phyloP scores from a whole-genome alignment of 176 grass and related monocot species.

The Areca catechu region DNA sequence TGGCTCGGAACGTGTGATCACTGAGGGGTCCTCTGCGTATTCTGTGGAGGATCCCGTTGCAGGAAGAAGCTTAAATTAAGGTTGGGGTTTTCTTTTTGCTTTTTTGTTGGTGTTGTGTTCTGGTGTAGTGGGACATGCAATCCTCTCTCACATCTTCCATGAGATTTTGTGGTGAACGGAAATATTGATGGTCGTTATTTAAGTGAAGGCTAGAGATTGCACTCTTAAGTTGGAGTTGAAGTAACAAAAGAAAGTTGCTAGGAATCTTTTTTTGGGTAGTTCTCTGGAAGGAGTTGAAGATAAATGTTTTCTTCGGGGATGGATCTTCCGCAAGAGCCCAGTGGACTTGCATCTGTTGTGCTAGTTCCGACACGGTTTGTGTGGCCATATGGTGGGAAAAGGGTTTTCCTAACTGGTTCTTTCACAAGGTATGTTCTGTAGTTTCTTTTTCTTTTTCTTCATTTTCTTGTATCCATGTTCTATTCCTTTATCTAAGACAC shows the following conservation, averaged over 20 bases:
- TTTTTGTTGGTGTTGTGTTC: too few relatives aligned
- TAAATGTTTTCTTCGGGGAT: constrained; percentile 65
- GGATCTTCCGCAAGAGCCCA: constrained; percentile 47
- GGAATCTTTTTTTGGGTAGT: background rate
- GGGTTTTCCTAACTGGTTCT: constrained; percentile 73
- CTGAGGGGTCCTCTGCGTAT: constrained; percentile 45
- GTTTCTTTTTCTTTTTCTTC: background rate
- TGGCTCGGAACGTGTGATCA: constrained; percentile 40
- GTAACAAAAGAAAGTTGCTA: background rate
- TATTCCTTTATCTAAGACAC: too few relatives aligned
- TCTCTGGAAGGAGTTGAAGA: background rate
- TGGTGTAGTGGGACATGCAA: background rate
- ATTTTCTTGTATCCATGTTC: too few relatives aligned
- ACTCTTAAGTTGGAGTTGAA: too few relatives aligned
- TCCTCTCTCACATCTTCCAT: background rate
- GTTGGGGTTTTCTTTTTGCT: constrained; percentile 22
- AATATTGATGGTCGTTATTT: constrained; percentile 6
- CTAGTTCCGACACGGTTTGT: constrained; percentile 51
- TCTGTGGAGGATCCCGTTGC: constrained; percentile 66
- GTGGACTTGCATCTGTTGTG: constrained; percentile 23
- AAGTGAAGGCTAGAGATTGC: background rate
- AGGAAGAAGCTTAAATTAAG: constrained; percentile 35
- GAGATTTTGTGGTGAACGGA: background rate
- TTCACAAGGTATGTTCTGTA: constrained; percentile 47
- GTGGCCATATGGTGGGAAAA: constrained; percentile 86